Percentiles rank a stretch among this genome's conserved stretches.
Conservation (phyloP, 805 yeast species). For the Metschnikowia santaceciliae region DNA sequence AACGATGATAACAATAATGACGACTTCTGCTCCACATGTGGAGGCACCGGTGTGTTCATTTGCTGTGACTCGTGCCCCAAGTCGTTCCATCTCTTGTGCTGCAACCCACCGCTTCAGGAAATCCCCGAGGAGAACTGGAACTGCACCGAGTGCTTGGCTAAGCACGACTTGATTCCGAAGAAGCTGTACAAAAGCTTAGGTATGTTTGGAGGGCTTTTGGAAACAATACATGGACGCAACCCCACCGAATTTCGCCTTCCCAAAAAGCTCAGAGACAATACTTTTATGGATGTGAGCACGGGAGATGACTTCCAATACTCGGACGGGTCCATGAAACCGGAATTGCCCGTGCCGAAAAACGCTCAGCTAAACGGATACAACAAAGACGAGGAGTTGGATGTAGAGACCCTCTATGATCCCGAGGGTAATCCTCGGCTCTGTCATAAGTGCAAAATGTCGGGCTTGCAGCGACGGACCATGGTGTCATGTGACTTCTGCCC, state of each 20-base stretch:
- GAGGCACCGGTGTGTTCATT: slow-evolving; percentile 80
- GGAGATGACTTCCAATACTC: slow-evolving; percentile 69
- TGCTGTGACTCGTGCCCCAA: slow-evolving; percentile 94
- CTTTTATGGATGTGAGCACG: slow-evolving; percentile 67
- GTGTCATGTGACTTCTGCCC: slow-evolving; percentile 82
- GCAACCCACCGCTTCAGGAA: slow-evolving; percentile 85
- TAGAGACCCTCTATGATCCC: slow-evolving; percentile 62
- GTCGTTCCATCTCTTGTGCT: slow-evolving; percentile 88
- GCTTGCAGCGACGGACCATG: slow-evolving; percentile 49
- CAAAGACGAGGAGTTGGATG: slow-evolving; percentile 51
- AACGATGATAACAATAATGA: slow-evolving; percentile 49
- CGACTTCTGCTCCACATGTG: slow-evolving; percentile 89
- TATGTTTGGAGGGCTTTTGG: slow-evolving; percentile 52
- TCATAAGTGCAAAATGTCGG: slow-evolving; percentile 71
- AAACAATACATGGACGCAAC: slow-evolving; percentile 58
- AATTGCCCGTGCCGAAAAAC: slow-evolving; percentile 38
- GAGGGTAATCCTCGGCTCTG: slow-evolving; percentile 70
- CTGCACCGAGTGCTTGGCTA: slow-evolving; percentile 69
- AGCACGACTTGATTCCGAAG: slow-evolving; percentile 25
- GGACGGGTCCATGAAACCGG: slow-evolving; percentile 47
- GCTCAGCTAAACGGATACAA: slow-evolving; percentile 34
- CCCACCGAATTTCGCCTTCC: slow-evolving; percentile 55
- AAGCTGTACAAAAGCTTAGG: slow-evolving; percentile 38
- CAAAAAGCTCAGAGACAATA: slow-evolving; percentile 52
- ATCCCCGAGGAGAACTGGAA: slow-evolving; percentile 89